phyloP scores from a whole-genome alignment of 495 filamentous ascomycete genomes.

The Aspergillus heteromorphus region DNA sequence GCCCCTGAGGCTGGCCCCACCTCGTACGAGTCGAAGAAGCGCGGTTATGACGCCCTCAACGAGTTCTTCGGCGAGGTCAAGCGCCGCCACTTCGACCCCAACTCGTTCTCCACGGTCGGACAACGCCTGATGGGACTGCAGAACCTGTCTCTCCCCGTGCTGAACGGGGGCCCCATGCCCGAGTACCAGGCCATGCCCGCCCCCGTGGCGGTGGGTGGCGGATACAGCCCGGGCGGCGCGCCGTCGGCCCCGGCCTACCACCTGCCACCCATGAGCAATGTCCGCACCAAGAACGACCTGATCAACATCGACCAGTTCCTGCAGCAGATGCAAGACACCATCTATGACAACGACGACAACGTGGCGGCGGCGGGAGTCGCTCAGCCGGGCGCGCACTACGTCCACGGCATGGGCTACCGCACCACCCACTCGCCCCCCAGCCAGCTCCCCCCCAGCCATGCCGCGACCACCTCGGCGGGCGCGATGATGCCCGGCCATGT shows the following conservation, averaged over 20 bases:
- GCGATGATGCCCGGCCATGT: conserved; percentile 54
- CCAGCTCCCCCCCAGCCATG: conserved; percentile 50
- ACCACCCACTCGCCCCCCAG: conserved; percentile 66
- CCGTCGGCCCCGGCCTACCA: conserved; percentile 56
- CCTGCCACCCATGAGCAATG: conserved; percentile 76
- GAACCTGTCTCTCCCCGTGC: conserved; percentile 61
- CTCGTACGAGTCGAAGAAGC: conserved; percentile 66
- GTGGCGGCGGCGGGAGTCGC: conserved; percentile 69
- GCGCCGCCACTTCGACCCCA: conserved; percentile 79
- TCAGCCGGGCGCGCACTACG: conserved; percentile 61
- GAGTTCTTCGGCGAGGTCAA: conserved; percentile 92
- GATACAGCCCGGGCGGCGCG: conserved; percentile 42
- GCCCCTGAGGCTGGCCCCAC: conserved; percentile 39
- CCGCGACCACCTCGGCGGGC: conserved; percentile 50
- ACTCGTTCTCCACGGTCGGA: conserved; percentile 75
- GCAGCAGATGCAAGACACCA: conserved; percentile 88
- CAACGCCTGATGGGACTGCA: conserved; percentile 73
- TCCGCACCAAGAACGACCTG: conserved; percentile 88
- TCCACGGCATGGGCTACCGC: conserved; percentile 59
- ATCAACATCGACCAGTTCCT: conserved; percentile 88
- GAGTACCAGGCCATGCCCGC: conserved; percentile 61
- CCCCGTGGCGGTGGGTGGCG: conserved; percentile 49
- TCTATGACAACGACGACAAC: conserved; percentile 84
- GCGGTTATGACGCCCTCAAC: conserved; percentile 79
- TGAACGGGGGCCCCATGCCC: conserved; percentile 51